Evolutionary conservation across 2,329 filamentous ascomycete species (phyloP).

Genomic region (Tolypocladium tundrense): DNA sequence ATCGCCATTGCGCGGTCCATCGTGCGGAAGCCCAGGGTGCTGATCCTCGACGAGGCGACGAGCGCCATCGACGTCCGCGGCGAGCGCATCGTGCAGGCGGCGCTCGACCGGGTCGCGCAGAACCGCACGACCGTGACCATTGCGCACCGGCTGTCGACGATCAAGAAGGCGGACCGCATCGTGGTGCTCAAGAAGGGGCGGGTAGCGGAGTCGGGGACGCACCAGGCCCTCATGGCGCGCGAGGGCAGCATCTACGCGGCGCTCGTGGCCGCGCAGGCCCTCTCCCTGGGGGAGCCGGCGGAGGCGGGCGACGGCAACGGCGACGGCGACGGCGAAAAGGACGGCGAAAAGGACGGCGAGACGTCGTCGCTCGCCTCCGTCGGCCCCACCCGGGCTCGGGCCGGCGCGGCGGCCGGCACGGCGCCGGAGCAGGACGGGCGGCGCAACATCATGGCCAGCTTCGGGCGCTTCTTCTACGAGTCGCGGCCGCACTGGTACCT

Average conservation of each 20-base stretch:
- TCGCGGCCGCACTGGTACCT: conserved; percentile 39
- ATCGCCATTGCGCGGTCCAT: conserved; percentile 70
- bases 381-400: too few relatives aligned
- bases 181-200: conserved; percentile 63
- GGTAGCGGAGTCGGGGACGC: conserved; percentile 65
- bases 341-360: conserved; percentile 11
- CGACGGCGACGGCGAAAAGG: conserved; percentile 17
- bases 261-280: conserved; percentile 54
- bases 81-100: conserved; percentile 52
- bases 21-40: conserved; percentile 57
- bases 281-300: conserved; percentile 40
- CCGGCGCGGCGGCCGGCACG: conserved; percentile 5
- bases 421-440: conserved; percentile 17
- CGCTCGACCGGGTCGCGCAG: conserved; percentile 50
- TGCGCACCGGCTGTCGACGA: conserved; percentile 64
- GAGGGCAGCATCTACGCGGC: conserved; percentile 55
- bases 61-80: conserved; percentile 49
- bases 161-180: conserved; percentile 69
- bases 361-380: too few relatives aligned
- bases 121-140: conserved; percentile 63
- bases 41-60: conserved; percentile 71
- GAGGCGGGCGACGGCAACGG: conserved; percentile 23
- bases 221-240: conserved; percentile 55
- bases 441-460: conserved; percentile 39
- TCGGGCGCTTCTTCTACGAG: conserved; percentile 47